Base-by-base conservation (phyloP, 129 eudicot species). In the Daucus carota region DNA sequence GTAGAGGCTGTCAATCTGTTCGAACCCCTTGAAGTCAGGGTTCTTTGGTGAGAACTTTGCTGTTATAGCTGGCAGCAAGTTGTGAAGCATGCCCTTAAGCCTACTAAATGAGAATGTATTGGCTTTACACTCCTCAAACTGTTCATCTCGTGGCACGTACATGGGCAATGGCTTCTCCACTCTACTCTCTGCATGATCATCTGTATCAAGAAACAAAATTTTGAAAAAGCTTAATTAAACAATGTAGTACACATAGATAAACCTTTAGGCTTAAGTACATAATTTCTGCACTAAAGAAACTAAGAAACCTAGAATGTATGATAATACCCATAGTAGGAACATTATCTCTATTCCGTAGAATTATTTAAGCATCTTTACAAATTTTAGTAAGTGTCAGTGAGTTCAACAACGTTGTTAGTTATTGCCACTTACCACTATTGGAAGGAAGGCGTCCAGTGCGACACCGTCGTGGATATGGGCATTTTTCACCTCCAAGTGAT, bases 61-160 rank as follows among this genome's bases (percentile, higher is more conserved):
- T 77, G 89, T 89, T 67, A 95, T 60, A 24, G 85, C 80, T 5
- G 99, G 99, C 47, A 95, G 43, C 46, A 91, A 73, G 76, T 89
- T 95, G 68, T 91, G 99, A 12, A 95, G 85, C 50, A 91, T 90
- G 0, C 88, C 99, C 80, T 82, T 95, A 4, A 91, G 85, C 84
- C 97, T 88, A 72, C 96, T 87, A 24, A 88, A 86, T 41, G 96
- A 86, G 82, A 95, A 95, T 22, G 97, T 85, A 63, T 88, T 85
- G 47, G 81, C 81, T 70, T 95, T 95, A 1, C 91, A 85, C 80
- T 95, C 99, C 86, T 92, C 96, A 70, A 95, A 92, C 52, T 92
- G 94, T 86, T 95, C 97, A 43, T 95, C 99, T 70, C 97, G 86
- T 4, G 99, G 99, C 77, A 95, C 97, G 33, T 95, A 95, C 92